phyloP scores from a whole-genome alignment of 495 filamentous ascomycete genomes.

The Bryoglossum gracile region DNA sequence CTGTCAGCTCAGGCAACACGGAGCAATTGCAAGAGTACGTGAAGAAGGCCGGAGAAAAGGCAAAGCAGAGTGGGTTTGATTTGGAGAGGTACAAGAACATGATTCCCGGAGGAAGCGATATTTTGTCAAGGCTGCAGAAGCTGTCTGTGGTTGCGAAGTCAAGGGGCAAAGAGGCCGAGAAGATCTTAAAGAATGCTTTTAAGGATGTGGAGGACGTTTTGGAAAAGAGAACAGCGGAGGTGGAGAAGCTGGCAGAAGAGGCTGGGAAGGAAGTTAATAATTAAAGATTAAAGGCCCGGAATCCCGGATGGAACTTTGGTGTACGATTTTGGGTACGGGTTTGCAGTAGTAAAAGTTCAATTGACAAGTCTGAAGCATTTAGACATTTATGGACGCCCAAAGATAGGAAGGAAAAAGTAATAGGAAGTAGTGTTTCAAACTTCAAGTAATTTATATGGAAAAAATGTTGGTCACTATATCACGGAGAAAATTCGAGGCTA shows the following conservation, averaged over 20 bases:
- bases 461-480: no score
- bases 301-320: no score
- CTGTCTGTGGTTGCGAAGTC: slow-evolving; percentile 47
- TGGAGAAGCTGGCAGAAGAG: slow-evolving; percentile 33
- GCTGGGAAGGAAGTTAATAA: slow-evolving; percentile 26
- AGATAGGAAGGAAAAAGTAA: no score
- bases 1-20: slow-evolving; percentile 46
- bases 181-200: slow-evolving; percentile 51
- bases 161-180: slow-evolving; percentile 53
- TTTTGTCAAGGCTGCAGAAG: slow-evolving; percentile 48
- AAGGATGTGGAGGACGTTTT: slow-evolving; percentile 42
- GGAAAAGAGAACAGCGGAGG: slow-evolving; percentile 35
- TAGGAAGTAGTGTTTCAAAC: no score
- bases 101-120: slow-evolving; percentile 46
- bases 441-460: no score
- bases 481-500: no score
- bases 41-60: slow-evolving; percentile 44
- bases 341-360: no score
- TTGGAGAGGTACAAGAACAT: slow-evolving; percentile 44
- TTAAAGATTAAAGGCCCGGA: no score
- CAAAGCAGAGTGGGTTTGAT: slow-evolving; percentile 36
- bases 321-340: no score
- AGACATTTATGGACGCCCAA: no score
- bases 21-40: slow-evolving; percentile 52
- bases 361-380: no score